These are phyloP conservation scores for Tulasnella sp. DNA, from an alignment of 768 basidiomycete species.

Conservation along the genomic window DNA sequence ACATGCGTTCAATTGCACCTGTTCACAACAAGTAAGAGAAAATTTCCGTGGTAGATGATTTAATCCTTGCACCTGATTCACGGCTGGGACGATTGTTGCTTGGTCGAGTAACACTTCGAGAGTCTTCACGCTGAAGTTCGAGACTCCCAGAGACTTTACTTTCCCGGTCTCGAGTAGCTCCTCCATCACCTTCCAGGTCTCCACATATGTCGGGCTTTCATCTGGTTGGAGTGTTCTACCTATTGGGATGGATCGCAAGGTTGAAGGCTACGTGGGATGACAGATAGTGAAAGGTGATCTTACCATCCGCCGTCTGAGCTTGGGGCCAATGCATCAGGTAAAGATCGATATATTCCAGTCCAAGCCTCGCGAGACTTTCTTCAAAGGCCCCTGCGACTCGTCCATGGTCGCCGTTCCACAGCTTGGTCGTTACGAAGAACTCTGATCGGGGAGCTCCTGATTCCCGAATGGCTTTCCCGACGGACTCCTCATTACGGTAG, in stretches of 20 bases:
- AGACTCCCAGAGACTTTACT: slow-evolving; percentile 55
- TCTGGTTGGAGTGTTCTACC: slow-evolving; percentile 23
- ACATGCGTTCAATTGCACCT: slow-evolving; percentile 78
- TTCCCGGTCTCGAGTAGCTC: slow-evolving; percentile 60
- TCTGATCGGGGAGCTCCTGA: slow-evolving; percentile 38
- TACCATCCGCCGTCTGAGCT: slow-evolving; percentile 20
- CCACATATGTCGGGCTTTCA: slow-evolving; percentile 55
- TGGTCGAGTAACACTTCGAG: slow-evolving; percentile 70
- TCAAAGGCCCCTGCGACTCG: slow-evolving; percentile 50
- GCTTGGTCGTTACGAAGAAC: slow-evolving; percentile 43
- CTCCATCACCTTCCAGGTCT: slow-evolving; percentile 84
- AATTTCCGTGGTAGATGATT: slow-evolving; percentile 49
- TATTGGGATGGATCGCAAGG: background rate
- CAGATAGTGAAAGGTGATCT: too few relatives aligned
- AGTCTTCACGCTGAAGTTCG: slow-evolving; percentile 75
- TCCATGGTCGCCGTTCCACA: slow-evolving; percentile 44
- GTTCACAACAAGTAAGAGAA: slow-evolving; percentile 62
- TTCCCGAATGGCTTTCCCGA: slow-evolving; percentile 52
- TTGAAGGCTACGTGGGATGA: too few relatives aligned
- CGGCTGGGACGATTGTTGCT: slow-evolving; percentile 73
- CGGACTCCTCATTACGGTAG: slow-evolving; percentile 49
- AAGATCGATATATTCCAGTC: slow-evolving; percentile 55
- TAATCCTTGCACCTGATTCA: slow-evolving; percentile 56
- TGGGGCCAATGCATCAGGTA: slow-evolving; percentile 51
- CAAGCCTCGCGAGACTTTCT: slow-evolving; percentile 49